phyloP scores from a whole-genome alignment of 2,329 filamentous ascomycete species.

The Aspergillus sp. region DNA sequence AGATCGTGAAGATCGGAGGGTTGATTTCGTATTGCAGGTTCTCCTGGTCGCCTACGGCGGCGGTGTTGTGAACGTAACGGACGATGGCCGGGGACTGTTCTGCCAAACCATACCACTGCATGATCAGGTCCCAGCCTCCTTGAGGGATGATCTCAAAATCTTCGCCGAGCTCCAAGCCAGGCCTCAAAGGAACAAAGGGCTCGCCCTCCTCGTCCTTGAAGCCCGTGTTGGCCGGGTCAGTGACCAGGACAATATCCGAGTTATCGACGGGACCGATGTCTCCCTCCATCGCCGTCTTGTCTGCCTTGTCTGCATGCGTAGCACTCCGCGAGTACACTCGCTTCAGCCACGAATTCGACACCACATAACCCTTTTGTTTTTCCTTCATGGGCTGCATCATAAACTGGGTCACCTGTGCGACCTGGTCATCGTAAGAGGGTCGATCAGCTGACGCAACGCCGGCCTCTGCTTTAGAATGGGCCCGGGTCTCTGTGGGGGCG shows the following conservation, averaged over 20 bases:
- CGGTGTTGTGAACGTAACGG: conserved; percentile 76
- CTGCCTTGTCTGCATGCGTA: conserved; percentile 56
- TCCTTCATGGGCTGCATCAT: conserved; percentile 60
- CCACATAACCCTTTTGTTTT: conserved; percentile 73
- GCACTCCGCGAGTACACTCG: conserved; percentile 68
- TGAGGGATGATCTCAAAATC: conserved; percentile 77
- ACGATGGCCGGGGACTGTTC: conserved; percentile 70
- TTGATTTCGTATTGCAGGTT: conserved; percentile 82
- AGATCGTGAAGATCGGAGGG: conserved; percentile 80
- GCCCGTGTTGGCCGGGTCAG: conserved; percentile 40
- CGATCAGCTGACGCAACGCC: conserved; percentile 27
- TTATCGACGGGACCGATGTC: conserved; percentile 84
- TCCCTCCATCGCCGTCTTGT: conserved; percentile 62
- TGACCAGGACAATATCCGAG: conserved; percentile 71
- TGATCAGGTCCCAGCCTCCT: conserved; percentile 78
- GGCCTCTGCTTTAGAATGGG: conserved; percentile 28
- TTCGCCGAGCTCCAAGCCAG: conserved; percentile 63
- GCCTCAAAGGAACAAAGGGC: conserved; percentile 71
- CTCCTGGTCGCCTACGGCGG: conserved; percentile 57
- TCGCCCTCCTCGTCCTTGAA: conserved; percentile 51
- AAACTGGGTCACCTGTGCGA: conserved; percentile 69
- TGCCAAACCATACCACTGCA: conserved; percentile 78
- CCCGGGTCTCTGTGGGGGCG: conserved; percentile 30
- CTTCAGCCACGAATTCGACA: conserved; percentile 78
- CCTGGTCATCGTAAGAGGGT: conserved; percentile 67